phyloP scores from a whole-genome alignment of 192 early-diverging fungal species.

The Diversispora eburnea region DNA sequence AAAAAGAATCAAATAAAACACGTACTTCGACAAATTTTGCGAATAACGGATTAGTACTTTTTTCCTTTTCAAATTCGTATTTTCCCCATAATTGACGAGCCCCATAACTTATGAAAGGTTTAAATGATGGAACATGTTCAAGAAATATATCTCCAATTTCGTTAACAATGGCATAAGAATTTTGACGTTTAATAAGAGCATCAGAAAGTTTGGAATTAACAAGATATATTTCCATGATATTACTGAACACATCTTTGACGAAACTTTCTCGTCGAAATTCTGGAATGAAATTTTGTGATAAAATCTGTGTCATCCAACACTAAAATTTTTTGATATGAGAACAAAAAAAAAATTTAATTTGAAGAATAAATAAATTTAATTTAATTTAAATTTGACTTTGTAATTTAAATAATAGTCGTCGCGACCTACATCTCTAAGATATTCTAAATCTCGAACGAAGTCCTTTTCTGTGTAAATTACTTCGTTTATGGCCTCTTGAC shows the following conservation, averaged over 20 bases:
- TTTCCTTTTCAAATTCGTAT: conserved; percentile 79
- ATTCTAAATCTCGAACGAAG: conserved; percentile 84
- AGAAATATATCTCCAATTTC: conserved; percentile 85
- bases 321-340: conserved; percentile 5
- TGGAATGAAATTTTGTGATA: conserved; percentile 62
- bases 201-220: conserved; percentile 60
- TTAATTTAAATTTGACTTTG: too few relatives aligned
- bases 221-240: conserved; percentile 61
- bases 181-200: conserved; percentile 62
- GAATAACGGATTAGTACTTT: conserved; percentile 59
- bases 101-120: conserved; percentile 83
- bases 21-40: conserved; percentile 72
- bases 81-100: conserved; percentile 80
- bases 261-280: conserved; percentile 62
- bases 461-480: conserved; percentile 87
- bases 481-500: conserved; percentile 94
- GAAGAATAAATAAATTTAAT: not conserved
- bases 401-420: not conserved
- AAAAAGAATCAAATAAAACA: not conserved
- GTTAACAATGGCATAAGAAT: conserved; percentile 65
- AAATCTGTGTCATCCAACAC: conserved; percentile 63
- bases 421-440: conserved; percentile 63
- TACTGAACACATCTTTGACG: conserved; percentile 76
- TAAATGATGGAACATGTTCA: conserved; percentile 62
- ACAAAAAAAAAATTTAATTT: not conserved